Evolutionary conservation across 108 stramenopile genomes (phyloP).

Genomic region (Nannochloropsis gaditana): DNA sequence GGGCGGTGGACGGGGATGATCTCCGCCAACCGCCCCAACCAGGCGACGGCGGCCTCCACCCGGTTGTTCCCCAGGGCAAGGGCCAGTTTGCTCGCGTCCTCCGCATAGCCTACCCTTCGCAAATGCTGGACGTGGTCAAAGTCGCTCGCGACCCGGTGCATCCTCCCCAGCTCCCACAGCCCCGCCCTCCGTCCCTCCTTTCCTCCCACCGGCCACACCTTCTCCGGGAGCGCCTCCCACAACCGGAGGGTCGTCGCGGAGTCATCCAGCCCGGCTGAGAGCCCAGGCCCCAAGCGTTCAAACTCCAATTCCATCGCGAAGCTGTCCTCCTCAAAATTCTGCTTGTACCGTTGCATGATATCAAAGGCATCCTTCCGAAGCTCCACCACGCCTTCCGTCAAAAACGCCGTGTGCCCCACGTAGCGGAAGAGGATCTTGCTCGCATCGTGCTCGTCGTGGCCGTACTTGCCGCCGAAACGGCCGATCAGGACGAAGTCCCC

Average conservation of each 20-base stretch:
- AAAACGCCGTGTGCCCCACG: background rate
- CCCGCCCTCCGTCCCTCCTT: constrained; percentile 7
- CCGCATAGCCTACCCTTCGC: background rate
- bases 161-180: background rate
- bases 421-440: constrained; percentile 29
- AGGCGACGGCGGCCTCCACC: background rate
- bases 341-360: constrained; percentile 69
- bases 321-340: constrained; percentile 67
- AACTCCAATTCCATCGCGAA: constrained; percentile 66
- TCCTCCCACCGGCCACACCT: background rate
- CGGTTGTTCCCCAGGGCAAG: background rate
- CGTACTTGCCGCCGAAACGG: constrained; percentile 72
- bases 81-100: background rate
- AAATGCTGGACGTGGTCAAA: background rate
- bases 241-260: too few relatives aligned
- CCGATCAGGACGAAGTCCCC: constrained; percentile 75
- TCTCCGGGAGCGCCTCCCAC: background rate
- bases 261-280: too few relatives aligned
- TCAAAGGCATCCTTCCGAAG: constrained; percentile 57
- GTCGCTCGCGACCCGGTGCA: background rate
- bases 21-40: background rate
- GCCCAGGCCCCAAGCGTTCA: constrained; percentile 26
- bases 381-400: constrained; percentile 62
- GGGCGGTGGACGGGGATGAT: background rate
- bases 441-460: constrained; percentile 46